Percentiles rank a stretch among this genome's conserved stretches.
Evolutionary conservation across 768 basidiomycete genomes (phyloP).

Genomic region (Calocybe cyanea): DNA sequence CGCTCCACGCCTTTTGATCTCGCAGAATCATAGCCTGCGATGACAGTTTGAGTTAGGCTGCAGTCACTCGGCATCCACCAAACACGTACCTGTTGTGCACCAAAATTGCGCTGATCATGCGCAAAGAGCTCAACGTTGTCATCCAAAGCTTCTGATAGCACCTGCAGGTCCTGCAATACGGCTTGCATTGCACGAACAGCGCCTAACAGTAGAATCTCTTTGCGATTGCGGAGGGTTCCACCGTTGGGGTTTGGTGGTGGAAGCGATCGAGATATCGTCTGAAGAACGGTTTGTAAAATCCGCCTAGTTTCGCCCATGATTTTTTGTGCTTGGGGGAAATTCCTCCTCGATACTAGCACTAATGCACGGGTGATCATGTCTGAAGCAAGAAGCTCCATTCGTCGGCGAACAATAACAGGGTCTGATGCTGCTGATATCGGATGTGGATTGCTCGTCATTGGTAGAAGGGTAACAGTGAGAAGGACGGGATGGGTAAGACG

Average conservation of each 20-base stretch:
- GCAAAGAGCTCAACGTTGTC: constrained; percentile 92
- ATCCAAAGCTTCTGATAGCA: constrained; percentile 82
- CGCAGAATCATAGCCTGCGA: constrained; percentile 96
- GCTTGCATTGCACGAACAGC: constrained; percentile 81
- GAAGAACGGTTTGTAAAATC: constrained; percentile 87
- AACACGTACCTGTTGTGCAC: constrained; percentile 84
- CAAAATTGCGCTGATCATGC: constrained; percentile 91
- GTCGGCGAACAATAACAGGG: constrained; percentile 84
- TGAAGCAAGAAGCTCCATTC: constrained; percentile 94
- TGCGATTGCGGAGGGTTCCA: constrained; percentile 63
- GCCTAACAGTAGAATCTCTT: constrained; percentile 68
- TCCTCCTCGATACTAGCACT: constrained; percentile 87
- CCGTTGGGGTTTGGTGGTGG: constrained; percentile 50
- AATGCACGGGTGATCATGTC: constrained; percentile 97
- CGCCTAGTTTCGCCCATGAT: constrained; percentile 89
- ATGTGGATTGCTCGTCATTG: constrained; percentile 38
- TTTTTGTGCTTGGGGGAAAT: constrained; percentile 86
- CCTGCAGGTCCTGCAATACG: constrained; percentile 83
- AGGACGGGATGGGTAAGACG: constrained; percentile 90
- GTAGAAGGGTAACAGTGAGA: constrained; percentile 90
- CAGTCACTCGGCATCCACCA: neutral
- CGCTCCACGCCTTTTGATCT: constrained; percentile 95
- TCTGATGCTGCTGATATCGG: constrained; percentile 59
- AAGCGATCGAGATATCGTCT: constrained; percentile 74
- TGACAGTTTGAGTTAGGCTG: neutral